Percentiles rank a stretch among this genome's conserved stretches.
Conservation (phyloP, 495 filamentous ascomycete genomes). For the Hyphodiscus hymeniophilus region DNA sequence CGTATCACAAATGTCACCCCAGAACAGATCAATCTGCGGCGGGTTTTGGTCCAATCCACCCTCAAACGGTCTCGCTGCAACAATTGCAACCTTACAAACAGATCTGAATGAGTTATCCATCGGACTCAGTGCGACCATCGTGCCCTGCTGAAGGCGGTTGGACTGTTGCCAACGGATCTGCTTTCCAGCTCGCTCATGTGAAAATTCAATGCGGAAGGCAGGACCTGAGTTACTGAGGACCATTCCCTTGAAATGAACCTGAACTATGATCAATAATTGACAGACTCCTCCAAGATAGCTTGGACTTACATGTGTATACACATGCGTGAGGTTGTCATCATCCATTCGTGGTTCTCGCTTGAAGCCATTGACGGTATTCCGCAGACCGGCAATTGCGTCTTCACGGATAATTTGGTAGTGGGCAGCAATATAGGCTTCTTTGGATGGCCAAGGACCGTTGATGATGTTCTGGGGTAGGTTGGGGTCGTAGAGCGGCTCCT, state of each 20-base stretch:
- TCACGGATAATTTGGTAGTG: constrained; percentile 49
- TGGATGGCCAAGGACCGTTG: constrained; percentile 35
- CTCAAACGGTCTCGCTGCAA: constrained; percentile 49
- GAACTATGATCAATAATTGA: not conserved
- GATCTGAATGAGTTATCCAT: constrained; percentile 42
- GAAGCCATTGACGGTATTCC: constrained; percentile 36
- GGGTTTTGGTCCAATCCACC: constrained; percentile 44
- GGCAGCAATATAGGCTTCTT: constrained; percentile 35
- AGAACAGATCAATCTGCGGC: constrained; percentile 60
- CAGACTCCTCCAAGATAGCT: not conserved
- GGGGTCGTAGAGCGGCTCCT: constrained; percentile 17
- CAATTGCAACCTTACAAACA: constrained; percentile 48
- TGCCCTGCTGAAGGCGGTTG: constrained; percentile 48
- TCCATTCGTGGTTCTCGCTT: constrained; percentile 31
- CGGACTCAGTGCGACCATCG: constrained; percentile 52
- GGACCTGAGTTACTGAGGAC: constrained; percentile 31
- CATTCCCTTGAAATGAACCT: constrained; percentile 16
- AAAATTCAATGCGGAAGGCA: constrained; percentile 52
- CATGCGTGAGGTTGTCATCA: constrained; percentile 9
- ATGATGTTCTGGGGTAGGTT: constrained; percentile 33
- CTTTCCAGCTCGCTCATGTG: constrained; percentile 47
- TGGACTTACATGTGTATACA: constrained; percentile 22
- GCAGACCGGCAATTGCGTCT: constrained; percentile 39
- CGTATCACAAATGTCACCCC: constrained; percentile 41
- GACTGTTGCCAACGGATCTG: constrained; percentile 58